Evolutionary conservation across 371 early-diverging fungal species (phyloP), one percentile per base, ranked within the genome.

Genomic region (Nematocida parisii): DNA sequence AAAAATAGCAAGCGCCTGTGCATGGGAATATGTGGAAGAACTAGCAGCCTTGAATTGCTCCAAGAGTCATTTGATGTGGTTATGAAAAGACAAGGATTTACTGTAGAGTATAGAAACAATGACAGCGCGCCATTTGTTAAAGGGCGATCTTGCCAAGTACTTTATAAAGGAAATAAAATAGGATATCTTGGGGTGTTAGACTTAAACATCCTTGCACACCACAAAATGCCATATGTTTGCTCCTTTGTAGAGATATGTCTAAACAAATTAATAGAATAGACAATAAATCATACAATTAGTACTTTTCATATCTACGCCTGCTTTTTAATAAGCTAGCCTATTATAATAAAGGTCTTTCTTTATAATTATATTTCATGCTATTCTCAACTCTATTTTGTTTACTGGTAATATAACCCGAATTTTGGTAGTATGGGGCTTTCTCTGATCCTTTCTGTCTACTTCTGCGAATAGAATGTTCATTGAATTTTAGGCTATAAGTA

Each of bases 1-100:
- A 89, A 92, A 83, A 99, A 98, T 87, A 90, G 93, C 87, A 92
- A 96, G 75, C 91, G 91, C 66, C 90, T 96, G 46, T 91, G 92
- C 83, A 93, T 92, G 46, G 89, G 94, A 39, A 95, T 92, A 87
- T 90, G 92, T 40, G 91, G 92, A 85, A 92, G 91, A 84, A 89
- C 91, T 18, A 90, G 92, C 84, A 94, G 94, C 33, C 92, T 98
- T 73, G 98, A 72, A 20, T 66, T 40, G 1, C 18, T 81, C 11
- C 80, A 77, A 18, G 80, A 77, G 44, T 55, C 80, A 22, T 77
- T 77, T 77, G 80, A 77, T 50, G 80, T 77, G 7, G 42, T 77
- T 5, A 77, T 77, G 80, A 68, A 71, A 27, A 45, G 80, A 42
- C 44, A 46, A 3, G 80, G 80, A 40, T 39, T 70, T 40, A 15